Evolutionary conservation across 2,329 filamentous ascomycete species (phyloP).

Genomic region (Chrysoporthe cubensis): DNA sequence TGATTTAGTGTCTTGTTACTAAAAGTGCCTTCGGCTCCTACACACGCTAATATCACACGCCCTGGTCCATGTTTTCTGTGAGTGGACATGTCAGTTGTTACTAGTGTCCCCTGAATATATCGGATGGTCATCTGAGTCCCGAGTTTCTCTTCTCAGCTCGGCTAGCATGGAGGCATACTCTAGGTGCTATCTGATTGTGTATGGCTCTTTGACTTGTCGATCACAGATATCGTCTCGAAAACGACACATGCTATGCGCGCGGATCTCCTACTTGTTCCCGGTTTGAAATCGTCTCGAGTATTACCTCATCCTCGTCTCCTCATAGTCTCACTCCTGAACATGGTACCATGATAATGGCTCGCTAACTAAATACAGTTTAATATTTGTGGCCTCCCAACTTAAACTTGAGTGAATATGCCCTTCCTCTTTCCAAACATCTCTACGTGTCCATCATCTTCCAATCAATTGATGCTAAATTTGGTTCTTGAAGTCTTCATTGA

Average conservation of each 20-base stretch:
- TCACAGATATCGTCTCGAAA: slow-evolving; percentile 14
- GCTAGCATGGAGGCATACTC: not conserved
- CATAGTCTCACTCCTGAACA: slow-evolving; percentile 2
- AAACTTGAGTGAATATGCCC: not conserved
- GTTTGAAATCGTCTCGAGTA: slow-evolving; percentile 20
- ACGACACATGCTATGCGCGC: slow-evolving; percentile 11
- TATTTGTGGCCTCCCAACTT: slow-evolving; percentile 17
- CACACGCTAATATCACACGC: not conserved
- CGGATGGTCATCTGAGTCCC: not conserved
- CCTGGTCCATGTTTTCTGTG: slow-evolving; percentile 1
- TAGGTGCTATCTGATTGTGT: not conserved
- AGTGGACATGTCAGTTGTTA: not conserved
- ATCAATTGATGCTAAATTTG: not conserved
- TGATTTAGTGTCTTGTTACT: not conserved
- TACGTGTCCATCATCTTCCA: not conserved
- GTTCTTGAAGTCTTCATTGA: not conserved
- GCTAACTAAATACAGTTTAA: slow-evolving; percentile 6
- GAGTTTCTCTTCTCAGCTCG: not conserved
- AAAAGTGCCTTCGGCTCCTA: not conserved
- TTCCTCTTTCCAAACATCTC: not conserved
- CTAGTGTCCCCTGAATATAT: not conserved
- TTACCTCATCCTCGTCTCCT: slow-evolving; percentile 10
- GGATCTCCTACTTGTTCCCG: slow-evolving; percentile 16
- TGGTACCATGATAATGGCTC: slow-evolving; percentile 9
- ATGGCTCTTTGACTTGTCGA: slow-evolving; percentile 11